Base-by-base conservation (phyloP, 2,329 filamentous ascomycete species). In the Fusarium miscanthi region DNA sequence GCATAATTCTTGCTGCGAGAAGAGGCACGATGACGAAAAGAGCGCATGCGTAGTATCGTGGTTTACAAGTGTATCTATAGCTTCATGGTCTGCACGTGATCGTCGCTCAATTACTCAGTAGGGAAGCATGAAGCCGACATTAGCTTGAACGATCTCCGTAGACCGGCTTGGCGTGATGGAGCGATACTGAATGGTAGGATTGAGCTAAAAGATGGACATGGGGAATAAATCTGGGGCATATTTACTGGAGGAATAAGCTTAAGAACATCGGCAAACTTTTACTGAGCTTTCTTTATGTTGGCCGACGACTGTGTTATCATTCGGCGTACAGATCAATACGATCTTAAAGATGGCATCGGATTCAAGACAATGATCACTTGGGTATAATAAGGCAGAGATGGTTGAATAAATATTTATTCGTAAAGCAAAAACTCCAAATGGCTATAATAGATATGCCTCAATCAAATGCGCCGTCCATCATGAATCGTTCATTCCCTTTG, bases 21-120 rank as follows among this genome's bases (percentile, higher is more conserved):
- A 14, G 21, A 57, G 40, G 9, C 21, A 30, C 12, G 8, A 10
- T 6, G 30, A 17, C 8, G 3, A 63, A 66, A 73, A 54, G 45
- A 53, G 13, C n/a, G 60, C 57, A 70, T 19, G 25, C 17, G 16
- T 40, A 57, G 8, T 12, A 42, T 45, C 5, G 42, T 23, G 19
- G 35, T 49, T 45, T 17, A 63, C 46, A 43, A n/a, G 21, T 60
- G 38, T 56, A 46, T 59, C 57, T 67, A 72, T 73, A 63, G 66
- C 53, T 56, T 73, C 53, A 38, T 12, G 19, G 6, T 16, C 14
- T 30, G 37, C 70, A 70, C 61, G 66, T 70, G 70, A 73, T 64
- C 40, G 61, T 59, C 43, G 54, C 66, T 73, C 66, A 73, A 67
- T 73, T 54, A 70, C 62, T 60, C 16, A 40, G 38, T 49, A 30